Evolutionary conservation across 768 basidiomycete species (phyloP).

Genomic region (Boletales sp.): DNA sequence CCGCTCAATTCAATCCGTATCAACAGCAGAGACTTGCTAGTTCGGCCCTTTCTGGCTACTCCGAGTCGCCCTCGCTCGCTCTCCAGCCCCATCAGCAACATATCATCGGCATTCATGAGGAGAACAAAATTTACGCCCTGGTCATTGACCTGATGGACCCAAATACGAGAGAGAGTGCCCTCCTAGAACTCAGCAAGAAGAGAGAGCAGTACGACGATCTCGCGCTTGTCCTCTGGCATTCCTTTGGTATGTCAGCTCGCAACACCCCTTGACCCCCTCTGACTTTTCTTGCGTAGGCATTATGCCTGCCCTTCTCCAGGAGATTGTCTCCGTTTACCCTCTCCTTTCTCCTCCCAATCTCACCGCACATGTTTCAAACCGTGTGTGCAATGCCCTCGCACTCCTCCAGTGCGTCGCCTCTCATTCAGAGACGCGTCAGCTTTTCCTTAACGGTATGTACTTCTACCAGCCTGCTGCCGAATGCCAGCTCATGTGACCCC

Average conservation of each 20-base stretch:
- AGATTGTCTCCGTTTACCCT: conserved; percentile 98
- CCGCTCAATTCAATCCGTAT: conserved; percentile 58
- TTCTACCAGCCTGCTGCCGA: background rate
- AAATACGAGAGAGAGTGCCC: conserved; percentile 78
- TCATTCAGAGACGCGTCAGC: conserved; percentile 90
- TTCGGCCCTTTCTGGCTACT: conserved; percentile 40
- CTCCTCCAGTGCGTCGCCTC: conserved; percentile 98
- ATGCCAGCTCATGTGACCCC: background rate
- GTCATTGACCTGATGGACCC: conserved; percentile 87
- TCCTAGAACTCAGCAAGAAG: conserved; percentile 97
- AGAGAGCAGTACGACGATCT: conserved; percentile 98
- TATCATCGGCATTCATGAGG: conserved; percentile 54
- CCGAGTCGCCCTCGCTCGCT: conserved; percentile 60
- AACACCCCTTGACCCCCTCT: background rate
- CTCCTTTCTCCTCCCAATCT: conserved; percentile 92
- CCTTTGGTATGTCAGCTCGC: conserved; percentile 65
- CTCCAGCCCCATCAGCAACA: conserved; percentile 53
- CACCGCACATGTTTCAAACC: conserved; percentile 95
- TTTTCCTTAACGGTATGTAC: conserved; percentile 84
- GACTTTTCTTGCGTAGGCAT: conserved; percentile 55
- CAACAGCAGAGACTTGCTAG: conserved; percentile 39
- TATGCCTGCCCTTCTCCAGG: conserved; percentile 95
- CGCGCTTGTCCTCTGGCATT: conserved; percentile 96
- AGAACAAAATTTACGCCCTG: conserved; percentile 84
- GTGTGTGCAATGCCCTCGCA: conserved; percentile 98